Evolutionary conservation across 257 asterid genomes (phyloP), one percentile per base, ranked within the genome.

Genomic region (Plectranthus barbatus): DNA sequence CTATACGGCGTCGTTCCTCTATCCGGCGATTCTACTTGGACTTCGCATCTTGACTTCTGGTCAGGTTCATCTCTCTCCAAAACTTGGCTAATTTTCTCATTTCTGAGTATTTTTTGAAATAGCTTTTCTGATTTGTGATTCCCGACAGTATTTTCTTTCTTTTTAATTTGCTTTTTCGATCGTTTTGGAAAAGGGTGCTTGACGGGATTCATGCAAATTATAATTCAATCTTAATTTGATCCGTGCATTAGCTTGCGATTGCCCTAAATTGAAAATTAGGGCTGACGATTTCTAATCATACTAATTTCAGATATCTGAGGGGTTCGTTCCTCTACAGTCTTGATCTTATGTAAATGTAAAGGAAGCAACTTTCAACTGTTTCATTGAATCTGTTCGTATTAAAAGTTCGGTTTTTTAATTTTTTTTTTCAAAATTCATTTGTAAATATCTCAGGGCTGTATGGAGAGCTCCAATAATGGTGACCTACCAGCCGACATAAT

Each of bases 401-500:
- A 7, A 47, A 15, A 46, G 13, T 6, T 39, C n/a, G n/a, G n/a
- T n/a, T n/a, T n/a, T n/a, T n/a, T n/a, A n/a, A n/a, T 31, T 1
- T 15, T 12, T 36, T 12, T 49, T 20, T 6, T 19, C 8, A 13
- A 5, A 13, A 5, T n/a, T 51, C 17, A n/a, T 13, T 63, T 39
- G 12, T 36, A 3, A 26, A 29, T 19, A 31, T n/a, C 42, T 54
- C 7, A 7, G 26, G 19, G 26, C 52, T 37, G 9, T 37, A 50
- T 29, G 29, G 57, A 56, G 23, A 50, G 11, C 69, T 18, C 51
- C 13, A 40, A 14, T 20, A 75, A 29, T 37, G 63, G 48, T 23
- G 20, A 69, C 60, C 23, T 76, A 24, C 76, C 76, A 4, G 76
- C 69, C 41, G 85, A 79, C n/a, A n/a, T n/a, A n/a, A n/a, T n/a